Evolutionary conservation across 257 asterid genomes (phyloP).

Genomic region (Salvia miltiorrhiza): DNA sequence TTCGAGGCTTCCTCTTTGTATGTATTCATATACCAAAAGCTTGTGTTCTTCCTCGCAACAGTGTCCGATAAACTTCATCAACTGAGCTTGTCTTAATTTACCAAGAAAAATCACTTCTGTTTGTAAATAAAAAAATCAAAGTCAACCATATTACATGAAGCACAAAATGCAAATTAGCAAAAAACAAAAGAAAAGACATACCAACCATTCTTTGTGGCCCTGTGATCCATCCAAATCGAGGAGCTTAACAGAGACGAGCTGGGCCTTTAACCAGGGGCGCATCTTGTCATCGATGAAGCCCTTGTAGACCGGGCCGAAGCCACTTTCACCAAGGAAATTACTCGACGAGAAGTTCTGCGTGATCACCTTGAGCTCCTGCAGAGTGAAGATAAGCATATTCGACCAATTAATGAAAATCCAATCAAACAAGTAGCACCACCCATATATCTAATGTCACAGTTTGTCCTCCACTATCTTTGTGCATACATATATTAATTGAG

Average conservation of each 20-base stretch:
- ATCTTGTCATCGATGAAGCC: constrained; percentile 88
- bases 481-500: no score
- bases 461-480: no score
- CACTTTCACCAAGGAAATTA: constrained; percentile 88
- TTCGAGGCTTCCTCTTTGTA: constrained; percentile 95
- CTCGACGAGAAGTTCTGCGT: constrained; percentile 70
- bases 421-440: no score
- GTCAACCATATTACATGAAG: not conserved
- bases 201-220: constrained; percentile 98
- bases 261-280: constrained; percentile 80
- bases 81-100: constrained; percentile 74
- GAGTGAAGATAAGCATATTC: constrained; percentile 60
- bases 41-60: constrained; percentile 96
- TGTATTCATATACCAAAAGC: constrained; percentile 82
- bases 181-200: constrained; percentile 9
- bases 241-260: constrained; percentile 92
- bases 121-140: constrained; percentile 29
- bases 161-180: no score
- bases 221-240: constrained; percentile 88
- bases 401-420: no score
- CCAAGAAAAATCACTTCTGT: constrained; percentile 87
- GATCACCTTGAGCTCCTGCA: constrained; percentile 75
- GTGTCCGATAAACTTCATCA: constrained; percentile 91
- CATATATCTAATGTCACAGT: no score
- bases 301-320: constrained; percentile 95